Conservation (phyloP, 257 asterid species). For the Verbena officinalis region DNA sequence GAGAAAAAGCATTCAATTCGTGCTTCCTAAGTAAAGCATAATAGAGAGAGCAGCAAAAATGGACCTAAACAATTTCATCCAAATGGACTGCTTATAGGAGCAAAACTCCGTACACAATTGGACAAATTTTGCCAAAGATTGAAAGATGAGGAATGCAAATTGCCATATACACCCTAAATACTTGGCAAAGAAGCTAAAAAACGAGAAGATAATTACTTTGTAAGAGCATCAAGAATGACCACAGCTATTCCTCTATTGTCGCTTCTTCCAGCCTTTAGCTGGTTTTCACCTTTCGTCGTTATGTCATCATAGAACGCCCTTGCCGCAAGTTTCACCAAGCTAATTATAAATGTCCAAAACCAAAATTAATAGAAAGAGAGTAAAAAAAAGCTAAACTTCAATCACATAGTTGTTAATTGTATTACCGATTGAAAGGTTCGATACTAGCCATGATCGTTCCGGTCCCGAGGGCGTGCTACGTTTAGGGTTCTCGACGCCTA, state of each 20-base stretch:
- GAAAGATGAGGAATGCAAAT: background rate
- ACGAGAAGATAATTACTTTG: slow-evolving; percentile 50
- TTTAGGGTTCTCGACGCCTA: too few relatives aligned
- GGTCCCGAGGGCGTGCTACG: too few relatives aligned
- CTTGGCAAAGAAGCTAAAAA: slow-evolving; percentile 1
- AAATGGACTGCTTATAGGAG: background rate
- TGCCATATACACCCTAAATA: background rate
- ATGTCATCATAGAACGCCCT: slow-evolving; percentile 94
- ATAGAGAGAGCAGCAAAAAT: background rate
- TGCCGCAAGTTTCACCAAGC: slow-evolving; percentile 89
- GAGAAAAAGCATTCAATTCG: background rate
- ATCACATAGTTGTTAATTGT: background rate
- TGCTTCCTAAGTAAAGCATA: background rate
- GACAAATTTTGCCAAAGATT: background rate
- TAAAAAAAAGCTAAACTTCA: background rate
- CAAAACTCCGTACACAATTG: background rate
- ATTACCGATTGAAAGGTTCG: slow-evolving; percentile 50
- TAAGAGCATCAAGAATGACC: slow-evolving; percentile 93
- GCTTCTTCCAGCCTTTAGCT: slow-evolving; percentile 79
- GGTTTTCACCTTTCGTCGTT: slow-evolving; percentile 85
- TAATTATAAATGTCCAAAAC: slow-evolving; percentile 23
- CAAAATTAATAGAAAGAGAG: slow-evolving; percentile 8
- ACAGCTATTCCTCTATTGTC: slow-evolving; percentile 95
- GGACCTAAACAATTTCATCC: background rate
- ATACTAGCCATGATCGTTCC: slow-evolving; percentile 38